Evolutionary conservation across 129 eudicot species (phyloP).

Genomic region (Logfia minima): DNA sequence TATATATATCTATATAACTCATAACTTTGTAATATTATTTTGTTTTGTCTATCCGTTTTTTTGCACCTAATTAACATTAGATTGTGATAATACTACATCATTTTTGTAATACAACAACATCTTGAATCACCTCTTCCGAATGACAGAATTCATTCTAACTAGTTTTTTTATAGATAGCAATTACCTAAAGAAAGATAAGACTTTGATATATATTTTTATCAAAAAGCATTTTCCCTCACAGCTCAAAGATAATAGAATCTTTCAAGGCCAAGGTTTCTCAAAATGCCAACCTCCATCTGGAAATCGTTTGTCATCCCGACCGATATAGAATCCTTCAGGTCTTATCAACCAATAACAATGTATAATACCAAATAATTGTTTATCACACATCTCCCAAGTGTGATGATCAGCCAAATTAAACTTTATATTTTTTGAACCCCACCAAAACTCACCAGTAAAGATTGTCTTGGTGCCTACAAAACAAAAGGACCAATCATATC

Average conservation of each 20-base stretch:
- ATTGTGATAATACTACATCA: too few relatives aligned
- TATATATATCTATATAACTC: too few relatives aligned
- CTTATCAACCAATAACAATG: constrained; percentile 36
- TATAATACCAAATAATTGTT: neutral
- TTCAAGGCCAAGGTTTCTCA: constrained; percentile 22
- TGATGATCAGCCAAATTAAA: constrained; percentile 16
- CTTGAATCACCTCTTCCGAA: too few relatives aligned
- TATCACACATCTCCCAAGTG: neutral
- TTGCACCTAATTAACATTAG: too few relatives aligned
- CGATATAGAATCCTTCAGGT: constrained; percentile 26
- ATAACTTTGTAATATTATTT: too few relatives aligned
- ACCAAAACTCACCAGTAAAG: constrained; percentile 22
- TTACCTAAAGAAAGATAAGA: neutral
- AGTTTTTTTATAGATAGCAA: neutral
- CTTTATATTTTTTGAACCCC: constrained; percentile 12
- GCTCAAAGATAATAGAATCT: neutral
- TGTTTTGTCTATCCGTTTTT: too few relatives aligned
- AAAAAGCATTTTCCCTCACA: neutral
- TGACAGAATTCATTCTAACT: too few relatives aligned
- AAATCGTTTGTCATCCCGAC: neutral
- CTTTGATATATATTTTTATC: neutral
- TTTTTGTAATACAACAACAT: too few relatives aligned
- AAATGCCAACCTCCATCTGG: constrained; percentile 26
- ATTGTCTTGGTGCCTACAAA: neutral
- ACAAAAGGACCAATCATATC: constrained; percentile 30